Conservation (phyloP, 2,329 filamentous ascomycete species). For the Scleromitrula shiraiana region DNA sequence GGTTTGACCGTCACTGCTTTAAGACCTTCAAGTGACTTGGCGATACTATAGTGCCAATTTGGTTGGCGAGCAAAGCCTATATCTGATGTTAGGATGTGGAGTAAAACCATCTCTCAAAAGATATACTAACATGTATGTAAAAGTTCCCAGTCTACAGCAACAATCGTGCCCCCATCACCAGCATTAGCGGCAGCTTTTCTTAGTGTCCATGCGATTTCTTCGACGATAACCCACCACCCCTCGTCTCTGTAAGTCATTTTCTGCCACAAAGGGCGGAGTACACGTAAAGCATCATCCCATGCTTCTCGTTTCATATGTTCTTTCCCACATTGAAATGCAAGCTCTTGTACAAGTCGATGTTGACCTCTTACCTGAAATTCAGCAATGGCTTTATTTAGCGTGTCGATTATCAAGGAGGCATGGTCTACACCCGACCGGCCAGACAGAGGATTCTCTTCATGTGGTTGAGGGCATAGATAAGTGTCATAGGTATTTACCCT, state of each 20-base stretch:
- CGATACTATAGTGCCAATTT: constrained; percentile 55
- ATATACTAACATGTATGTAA: constrained; percentile 46
- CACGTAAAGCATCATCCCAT: constrained; percentile 46
- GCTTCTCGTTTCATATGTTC: constrained; percentile 43
- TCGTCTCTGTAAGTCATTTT: constrained; percentile 48
- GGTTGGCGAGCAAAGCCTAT: constrained; percentile 46
- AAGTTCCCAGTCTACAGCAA: constrained; percentile 59
- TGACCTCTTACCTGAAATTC: constrained; percentile 50
- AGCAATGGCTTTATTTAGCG: constrained; percentile 40
- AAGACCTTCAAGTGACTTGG: constrained; percentile 46
- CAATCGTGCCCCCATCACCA: constrained; percentile 46
- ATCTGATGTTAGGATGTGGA: constrained; percentile 16
- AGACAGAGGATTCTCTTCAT: constrained; percentile 48
- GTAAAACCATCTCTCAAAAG: neutral
- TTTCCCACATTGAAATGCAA: constrained; percentile 46
- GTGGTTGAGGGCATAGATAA: constrained; percentile 57
- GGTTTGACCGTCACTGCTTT: constrained; percentile 37
- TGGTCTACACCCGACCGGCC: constrained; percentile 45
- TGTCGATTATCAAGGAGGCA: constrained; percentile 45
- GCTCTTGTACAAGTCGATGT: constrained; percentile 44
- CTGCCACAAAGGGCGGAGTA: constrained; percentile 51
- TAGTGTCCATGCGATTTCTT: constrained; percentile 55
- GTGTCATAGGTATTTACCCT: constrained; percentile 54
- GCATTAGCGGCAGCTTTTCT: constrained; percentile 46
- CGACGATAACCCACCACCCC: constrained; percentile 51